Conservation (phyloP, 352 stramenopile genomes). For the Phytophthora colocasiae region DNA sequence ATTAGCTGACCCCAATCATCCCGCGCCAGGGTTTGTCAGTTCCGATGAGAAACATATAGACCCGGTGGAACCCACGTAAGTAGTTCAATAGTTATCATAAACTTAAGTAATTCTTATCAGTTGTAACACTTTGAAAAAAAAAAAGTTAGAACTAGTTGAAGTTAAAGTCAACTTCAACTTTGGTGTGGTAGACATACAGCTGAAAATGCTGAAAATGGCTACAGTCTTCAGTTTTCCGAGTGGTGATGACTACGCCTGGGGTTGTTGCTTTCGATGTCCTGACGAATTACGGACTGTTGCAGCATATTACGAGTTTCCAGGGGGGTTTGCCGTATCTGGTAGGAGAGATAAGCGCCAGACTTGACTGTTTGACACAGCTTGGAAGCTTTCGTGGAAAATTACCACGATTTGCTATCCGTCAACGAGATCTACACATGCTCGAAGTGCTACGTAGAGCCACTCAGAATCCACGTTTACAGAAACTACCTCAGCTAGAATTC, state of each 20-base stretch:
- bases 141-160: conserved; percentile 8
- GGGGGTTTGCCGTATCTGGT: conserved; percentile 29
- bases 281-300: conserved; percentile 26
- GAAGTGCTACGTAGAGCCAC: conserved; percentile 19
- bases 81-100: too few species aligned
- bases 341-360: conserved; percentile 26
- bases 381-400: conserved; percentile 31
- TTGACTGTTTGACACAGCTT: conserved; percentile 24
- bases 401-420: conserved; percentile 36
- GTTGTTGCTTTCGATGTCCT: conserved; percentile 32
- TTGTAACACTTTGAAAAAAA: too few species aligned
- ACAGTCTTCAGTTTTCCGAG: background rate
- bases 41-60: conserved; percentile 17
- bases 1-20: conserved; percentile 1
- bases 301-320: conserved; percentile 37
- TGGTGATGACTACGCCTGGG: conserved; percentile 6
- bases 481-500: conserved; percentile 34
- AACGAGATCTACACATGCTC: conserved; percentile 30
- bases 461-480: conserved; percentile 8
- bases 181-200: conserved; percentile 7
- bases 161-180: conserved; percentile 10
- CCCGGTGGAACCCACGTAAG: conserved; percentile 6
- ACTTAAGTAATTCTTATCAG: background rate
- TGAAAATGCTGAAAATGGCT: conserved; percentile 1
- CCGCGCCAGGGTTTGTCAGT: conserved; percentile 8